phyloP scores from a whole-genome alignment of 441 rosid species.

The Bocquillonia castaneifolia region DNA sequence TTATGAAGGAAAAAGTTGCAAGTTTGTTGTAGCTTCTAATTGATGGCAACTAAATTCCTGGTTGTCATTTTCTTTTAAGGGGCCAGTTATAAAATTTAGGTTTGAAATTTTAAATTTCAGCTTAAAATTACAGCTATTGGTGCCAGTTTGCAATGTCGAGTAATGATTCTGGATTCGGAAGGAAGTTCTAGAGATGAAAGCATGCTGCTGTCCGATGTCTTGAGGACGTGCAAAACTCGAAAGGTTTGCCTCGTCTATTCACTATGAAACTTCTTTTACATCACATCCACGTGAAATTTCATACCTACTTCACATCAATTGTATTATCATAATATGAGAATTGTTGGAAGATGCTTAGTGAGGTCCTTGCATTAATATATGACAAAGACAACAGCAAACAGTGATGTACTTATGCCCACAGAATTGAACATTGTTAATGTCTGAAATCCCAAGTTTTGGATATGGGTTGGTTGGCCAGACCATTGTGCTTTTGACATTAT shows the following conservation, averaged over 20 bases:
- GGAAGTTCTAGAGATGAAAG: conserved; percentile 6
- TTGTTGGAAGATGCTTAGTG: not conserved
- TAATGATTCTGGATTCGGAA: conserved; percentile 9
- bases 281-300: not conserved
- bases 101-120: conserved; percentile 7
- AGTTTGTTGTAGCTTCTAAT: not conserved
- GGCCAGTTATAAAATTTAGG: not conserved
- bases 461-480: not conserved
- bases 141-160: not conserved
- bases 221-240: not conserved
- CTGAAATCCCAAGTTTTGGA: not conserved
- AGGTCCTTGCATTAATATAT: not conserved
- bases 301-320: not conserved
- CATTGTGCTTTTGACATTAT: not conserved
- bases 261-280: not conserved
- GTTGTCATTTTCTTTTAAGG: not conserved
- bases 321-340: not conserved
- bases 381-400: not conserved
- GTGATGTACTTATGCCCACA: not conserved
- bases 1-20: not conserved
- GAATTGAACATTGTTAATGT: not conserved
- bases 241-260: not conserved
- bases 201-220: not conserved
- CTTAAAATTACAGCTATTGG: not conserved
- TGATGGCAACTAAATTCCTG: not conserved